These are phyloP conservation scores for Cryptosporidium andersoni DNA, from an alignment of 169 alveolate species.

Conservation along the genomic window DNA sequence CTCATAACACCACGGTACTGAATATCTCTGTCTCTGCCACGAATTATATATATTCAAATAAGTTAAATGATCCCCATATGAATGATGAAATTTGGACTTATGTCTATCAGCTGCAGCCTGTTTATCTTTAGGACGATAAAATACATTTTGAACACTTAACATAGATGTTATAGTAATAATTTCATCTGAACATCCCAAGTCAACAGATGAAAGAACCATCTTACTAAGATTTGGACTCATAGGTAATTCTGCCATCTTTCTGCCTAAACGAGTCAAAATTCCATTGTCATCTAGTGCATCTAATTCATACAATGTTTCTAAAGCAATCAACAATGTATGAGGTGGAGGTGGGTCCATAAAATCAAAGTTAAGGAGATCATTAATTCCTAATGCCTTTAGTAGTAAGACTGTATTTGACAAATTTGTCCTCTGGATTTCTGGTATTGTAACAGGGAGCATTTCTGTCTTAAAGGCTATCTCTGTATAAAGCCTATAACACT, in stretches of 20 bases:
- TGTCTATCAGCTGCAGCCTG: constrained; percentile 95
- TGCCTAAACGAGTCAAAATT: constrained; percentile 97
- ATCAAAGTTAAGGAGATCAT: constrained; percentile 97
- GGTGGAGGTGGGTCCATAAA: constrained; percentile 99
- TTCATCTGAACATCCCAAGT: constrained; percentile 97
- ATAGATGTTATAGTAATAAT: constrained; percentile 96
- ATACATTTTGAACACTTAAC: constrained; percentile 96
- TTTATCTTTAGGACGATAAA: constrained; percentile 97
- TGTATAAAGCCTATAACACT: constrained; percentile 99
- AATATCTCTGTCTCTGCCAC: constrained; percentile 91
- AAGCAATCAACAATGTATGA: constrained; percentile 94
- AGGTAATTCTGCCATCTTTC: constrained; percentile 99
- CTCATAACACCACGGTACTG: constrained; percentile 97
- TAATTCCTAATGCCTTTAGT: constrained; percentile 99
- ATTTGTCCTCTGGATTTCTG: constrained; percentile 99
- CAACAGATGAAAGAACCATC: constrained; percentile 97
- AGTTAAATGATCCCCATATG: constrained; percentile 98
- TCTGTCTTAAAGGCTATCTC: constrained; percentile 97
- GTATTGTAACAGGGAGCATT: constrained; percentile 98
- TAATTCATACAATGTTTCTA: constrained; percentile 96
- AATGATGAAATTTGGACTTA: constrained; percentile 92
- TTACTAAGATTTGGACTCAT: constrained; percentile 96
- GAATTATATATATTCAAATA: constrained; percentile 93
- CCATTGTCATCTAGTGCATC: constrained; percentile 99
- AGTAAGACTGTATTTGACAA: constrained; percentile 97